Percentiles rank a stretch among this genome's conserved stretches.
phyloP scores from a whole-genome alignment of 1,284 basidiomycete species.

The Ganoderma leucocontextum region DNA sequence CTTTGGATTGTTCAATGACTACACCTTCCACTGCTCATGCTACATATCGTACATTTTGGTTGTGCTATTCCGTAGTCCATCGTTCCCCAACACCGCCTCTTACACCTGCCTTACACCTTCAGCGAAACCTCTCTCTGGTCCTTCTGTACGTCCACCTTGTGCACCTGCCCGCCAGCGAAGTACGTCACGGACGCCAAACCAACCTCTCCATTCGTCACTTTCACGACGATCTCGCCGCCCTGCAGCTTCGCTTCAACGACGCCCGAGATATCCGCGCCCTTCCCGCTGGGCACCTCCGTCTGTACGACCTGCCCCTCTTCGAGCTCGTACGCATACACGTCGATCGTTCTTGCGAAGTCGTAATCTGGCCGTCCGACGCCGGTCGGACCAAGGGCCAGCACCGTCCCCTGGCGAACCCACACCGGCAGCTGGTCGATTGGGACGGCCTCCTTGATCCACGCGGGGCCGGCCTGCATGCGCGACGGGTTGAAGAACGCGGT shows the following conservation, averaged over 20 bases:
- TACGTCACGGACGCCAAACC: constrained; percentile 33
- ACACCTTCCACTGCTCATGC: neutral
- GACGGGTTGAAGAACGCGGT: constrained; percentile 66
- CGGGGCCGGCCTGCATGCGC: constrained; percentile 57
- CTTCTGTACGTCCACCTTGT: constrained; percentile 20
- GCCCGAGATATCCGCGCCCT: constrained; percentile 48
- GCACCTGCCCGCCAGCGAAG: constrained; percentile 29
- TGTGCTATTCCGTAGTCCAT: neutral
- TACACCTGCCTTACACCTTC: constrained; percentile 26
- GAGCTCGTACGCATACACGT: constrained; percentile 62
- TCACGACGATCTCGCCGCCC: constrained; percentile 41
- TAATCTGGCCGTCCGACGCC: constrained; percentile 72
- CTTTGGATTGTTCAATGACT: neutral
- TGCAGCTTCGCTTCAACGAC: constrained; percentile 46
- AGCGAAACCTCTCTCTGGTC: constrained; percentile 29
- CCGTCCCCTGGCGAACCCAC: constrained; percentile 66
- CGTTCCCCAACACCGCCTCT: neutral
- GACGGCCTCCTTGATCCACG: constrained; percentile 65
- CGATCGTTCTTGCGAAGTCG: constrained; percentile 59
- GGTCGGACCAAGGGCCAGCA: constrained; percentile 64
- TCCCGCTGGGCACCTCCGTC: constrained; percentile 54
- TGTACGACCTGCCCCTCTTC: constrained; percentile 52
- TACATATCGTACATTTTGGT: constrained; percentile 3
- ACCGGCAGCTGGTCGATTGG: constrained; percentile 69
- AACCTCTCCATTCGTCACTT: constrained; percentile 37